Evolutionary conservation across 768 basidiomycete genomes (phyloP).

Genomic region (Suillus tomentosus): DNA sequence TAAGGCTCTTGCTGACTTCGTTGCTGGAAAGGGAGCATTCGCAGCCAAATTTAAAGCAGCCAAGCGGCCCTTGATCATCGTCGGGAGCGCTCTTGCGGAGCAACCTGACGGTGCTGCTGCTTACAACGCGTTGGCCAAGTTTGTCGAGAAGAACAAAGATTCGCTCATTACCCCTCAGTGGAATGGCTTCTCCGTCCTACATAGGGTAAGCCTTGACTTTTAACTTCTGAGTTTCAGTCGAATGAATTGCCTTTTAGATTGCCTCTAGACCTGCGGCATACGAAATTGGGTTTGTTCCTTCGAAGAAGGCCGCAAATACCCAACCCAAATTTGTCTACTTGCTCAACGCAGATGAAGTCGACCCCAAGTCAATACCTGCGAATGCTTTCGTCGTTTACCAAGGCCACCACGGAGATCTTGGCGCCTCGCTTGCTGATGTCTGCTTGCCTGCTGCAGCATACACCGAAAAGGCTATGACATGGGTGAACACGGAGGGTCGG

Average conservation of each 20-base stretch:
- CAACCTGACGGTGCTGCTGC: slow-evolving; percentile 81
- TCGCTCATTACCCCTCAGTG: slow-evolving; percentile 85
- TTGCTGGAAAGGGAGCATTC: slow-evolving; percentile 78
- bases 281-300: slow-evolving; percentile 91
- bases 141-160: slow-evolving; percentile 75
- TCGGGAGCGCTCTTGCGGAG: slow-evolving; percentile 86
- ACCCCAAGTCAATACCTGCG: slow-evolving; percentile 83
- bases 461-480: slow-evolving; percentile 88
- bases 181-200: slow-evolving; percentile 93
- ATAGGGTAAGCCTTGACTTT: slow-evolving; percentile 62
- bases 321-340: slow-evolving; percentile 96
- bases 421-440: slow-evolving; percentile 97
- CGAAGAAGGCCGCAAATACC: slow-evolving; percentile 69
- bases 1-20: slow-evolving; percentile 75
- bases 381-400: slow-evolving; percentile 98
- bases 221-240: background rate
- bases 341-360: slow-evolving; percentile 92
- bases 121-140: slow-evolving; percentile 74
- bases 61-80: slow-evolving; percentile 89
- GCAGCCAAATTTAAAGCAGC: slow-evolving; percentile 86
- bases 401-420: slow-evolving; percentile 96
- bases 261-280: slow-evolving; percentile 94
- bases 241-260: slow-evolving; percentile 45
- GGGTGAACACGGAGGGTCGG: slow-evolving; percentile 97
- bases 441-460: slow-evolving; percentile 92